phyloP scores from a whole-genome alignment of 306 rosid species.

The Lupinus albus region DNA sequence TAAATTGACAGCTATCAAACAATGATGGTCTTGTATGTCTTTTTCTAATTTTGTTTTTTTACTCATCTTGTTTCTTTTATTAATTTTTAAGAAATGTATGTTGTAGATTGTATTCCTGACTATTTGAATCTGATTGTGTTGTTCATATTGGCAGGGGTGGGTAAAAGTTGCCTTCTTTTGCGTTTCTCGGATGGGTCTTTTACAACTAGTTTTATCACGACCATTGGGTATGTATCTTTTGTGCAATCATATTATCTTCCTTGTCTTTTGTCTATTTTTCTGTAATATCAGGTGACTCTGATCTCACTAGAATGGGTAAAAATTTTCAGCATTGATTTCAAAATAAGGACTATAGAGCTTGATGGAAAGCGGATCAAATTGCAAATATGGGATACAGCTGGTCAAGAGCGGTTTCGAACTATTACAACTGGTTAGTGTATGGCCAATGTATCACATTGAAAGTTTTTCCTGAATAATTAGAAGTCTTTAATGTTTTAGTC shows the following conservation, averaged over 20 bases:
- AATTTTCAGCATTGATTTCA: slow-evolving; percentile 70
- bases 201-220: slow-evolving; percentile 83
- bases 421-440: slow-evolving; percentile 50
- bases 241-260: background rate
- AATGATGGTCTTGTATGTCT: background rate
- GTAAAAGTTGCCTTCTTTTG: slow-evolving; percentile 87
- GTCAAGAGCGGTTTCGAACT: slow-evolving; percentile 54
- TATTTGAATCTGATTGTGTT: slow-evolving; percentile 24
- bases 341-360: slow-evolving; percentile 88
- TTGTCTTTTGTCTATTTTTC: slow-evolving; percentile 3
- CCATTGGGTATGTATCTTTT: slow-evolving; percentile 68
- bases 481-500: slow-evolving; percentile 12
- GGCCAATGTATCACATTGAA: slow-evolving; percentile 41
- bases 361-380: slow-evolving; percentile 77
- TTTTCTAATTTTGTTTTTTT: background rate
- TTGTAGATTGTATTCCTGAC: background rate
- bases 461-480: background rate
- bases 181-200: slow-evolving; percentile 86
- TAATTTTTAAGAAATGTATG: background rate
- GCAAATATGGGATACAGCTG: slow-evolving; percentile 94
- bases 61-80: background rate
- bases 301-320: slow-evolving; percentile 38
- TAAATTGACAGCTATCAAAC: slow-evolving; percentile 9
- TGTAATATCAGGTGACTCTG: background rate
- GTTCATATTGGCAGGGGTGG: slow-evolving; percentile 64